These are phyloP conservation scores for Inga leiocalycina DNA, from an alignment of 306 rosid species.

Conservation along the genomic window DNA sequence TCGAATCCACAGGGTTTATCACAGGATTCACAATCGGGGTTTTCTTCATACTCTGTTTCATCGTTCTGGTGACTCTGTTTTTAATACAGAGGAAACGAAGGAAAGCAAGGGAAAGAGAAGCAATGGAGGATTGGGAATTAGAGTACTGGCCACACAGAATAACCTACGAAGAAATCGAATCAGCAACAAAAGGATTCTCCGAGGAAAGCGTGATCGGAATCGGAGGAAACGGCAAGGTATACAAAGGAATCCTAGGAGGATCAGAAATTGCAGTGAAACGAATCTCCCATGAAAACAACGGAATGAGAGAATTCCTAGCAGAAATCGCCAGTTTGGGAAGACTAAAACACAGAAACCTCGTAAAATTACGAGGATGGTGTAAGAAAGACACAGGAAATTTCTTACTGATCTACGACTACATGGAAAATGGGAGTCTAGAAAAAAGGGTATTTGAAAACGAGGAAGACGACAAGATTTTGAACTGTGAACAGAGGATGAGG, in stretches of 20 bases:
- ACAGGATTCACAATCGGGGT: slow-evolving; percentile 52
- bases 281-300: slow-evolving; percentile 72
- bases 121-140: slow-evolving; percentile 95
- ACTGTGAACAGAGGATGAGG: slow-evolving; percentile 54
- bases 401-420: slow-evolving; percentile 73
- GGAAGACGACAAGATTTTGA: slow-evolving; percentile 46
- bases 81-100: slow-evolving; percentile 44
- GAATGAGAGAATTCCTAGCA: slow-evolving; percentile 75
- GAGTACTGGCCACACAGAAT: slow-evolving; percentile 94
- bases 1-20: slow-evolving; percentile 58
- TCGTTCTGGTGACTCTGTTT: slow-evolving; percentile 45
- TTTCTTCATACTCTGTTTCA: slow-evolving; percentile 35
- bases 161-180: slow-evolving; percentile 58
- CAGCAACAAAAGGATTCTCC: slow-evolving; percentile 59
- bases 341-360: slow-evolving; percentile 74
- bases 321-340: slow-evolving; percentile 88
- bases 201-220: slow-evolving; percentile 79
- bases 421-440: slow-evolving; percentile 91
- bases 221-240: slow-evolving; percentile 87
- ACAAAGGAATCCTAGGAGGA: slow-evolving; percentile 66
- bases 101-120: slow-evolving; percentile 50
- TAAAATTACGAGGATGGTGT: slow-evolving; percentile 85
- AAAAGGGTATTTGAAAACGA: slow-evolving; percentile 56
- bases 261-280: slow-evolving; percentile 75
- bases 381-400: slow-evolving; percentile 66